Base-by-base conservation (phyloP, 306 rosid species). In the Quercus suber region DNA sequence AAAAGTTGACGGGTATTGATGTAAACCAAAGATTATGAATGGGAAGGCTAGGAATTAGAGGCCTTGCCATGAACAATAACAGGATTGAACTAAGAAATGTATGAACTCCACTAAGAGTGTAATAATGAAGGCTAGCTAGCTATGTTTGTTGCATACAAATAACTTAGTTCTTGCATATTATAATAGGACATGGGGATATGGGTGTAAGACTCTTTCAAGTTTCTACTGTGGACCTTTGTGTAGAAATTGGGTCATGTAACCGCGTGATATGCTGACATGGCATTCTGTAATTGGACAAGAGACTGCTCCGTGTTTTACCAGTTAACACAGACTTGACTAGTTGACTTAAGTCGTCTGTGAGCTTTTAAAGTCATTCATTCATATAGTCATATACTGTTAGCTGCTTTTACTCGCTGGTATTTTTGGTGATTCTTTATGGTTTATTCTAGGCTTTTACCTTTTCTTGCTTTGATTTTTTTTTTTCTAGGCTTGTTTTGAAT, bases 51-150 rank as follows among this genome's bases (percentile, higher is more conserved):
- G 82, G 71, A 49, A 12, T 49, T 74, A 79, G 30, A 60, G 60
- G 76, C 71, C 89, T 89, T 0, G 85, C 78, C 92, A 88, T 88
- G 76, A 79, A 17, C 19, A 64, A 74, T 0, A 23, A 20, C 63
- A 41, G 56, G 45, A 60, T 33, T 56, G 56, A 21, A 76, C 27
- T 33, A 18, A 4, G 18, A 70, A 72, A 80, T 19, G 63, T 33
- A 33, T n/a, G n/a, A 55, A 41, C 45, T 55, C 1, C 20, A 52
- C 18, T 30, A 1, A 15, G 43, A 14, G 71, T 13, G 41, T 19
- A 9, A 64, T 41, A 3, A 15, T 80, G 64, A 61, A 45, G 71
- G 11, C 52, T 63, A 20, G 27, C 52, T 70, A 67, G 71, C 51
- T 70, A 57, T 61, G 55, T 72, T 73, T 71, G 63, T 72, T 61